Conservation (phyloP, 495 filamentous ascomycete genomes). For the Lepraria neglecta region DNA sequence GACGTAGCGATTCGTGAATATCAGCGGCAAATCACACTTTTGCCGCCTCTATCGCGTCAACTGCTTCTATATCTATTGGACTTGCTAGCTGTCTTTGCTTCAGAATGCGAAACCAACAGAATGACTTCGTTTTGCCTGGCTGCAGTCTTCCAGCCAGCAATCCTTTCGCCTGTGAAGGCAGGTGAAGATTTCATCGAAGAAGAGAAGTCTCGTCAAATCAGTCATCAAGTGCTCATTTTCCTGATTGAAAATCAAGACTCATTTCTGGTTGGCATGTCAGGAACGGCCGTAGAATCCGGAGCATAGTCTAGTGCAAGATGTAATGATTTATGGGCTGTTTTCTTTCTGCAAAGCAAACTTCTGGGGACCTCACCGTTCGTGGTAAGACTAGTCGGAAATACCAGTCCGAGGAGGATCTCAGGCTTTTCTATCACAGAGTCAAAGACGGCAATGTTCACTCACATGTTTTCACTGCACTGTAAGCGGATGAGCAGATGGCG, state of each 20-base stretch:
- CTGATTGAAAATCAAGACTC: neutral
- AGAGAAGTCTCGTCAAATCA: neutral
- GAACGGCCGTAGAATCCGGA: neutral
- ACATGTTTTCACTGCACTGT: no score
- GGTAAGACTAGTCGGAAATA: no score
- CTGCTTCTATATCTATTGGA: slow-evolving; percentile 2
- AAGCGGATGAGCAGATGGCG: no score
- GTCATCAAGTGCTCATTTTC: neutral
- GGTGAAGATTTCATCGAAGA: slow-evolving; percentile 1
- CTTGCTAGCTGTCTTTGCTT: neutral
- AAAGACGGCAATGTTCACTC: no score
- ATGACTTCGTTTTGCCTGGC: slow-evolving; percentile 5
- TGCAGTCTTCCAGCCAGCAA: neutral
- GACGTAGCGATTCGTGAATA: neutral
- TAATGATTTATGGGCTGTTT: no score
- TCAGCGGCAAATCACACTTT: neutral
- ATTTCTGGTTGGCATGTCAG: neutral
- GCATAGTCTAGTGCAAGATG: no score
- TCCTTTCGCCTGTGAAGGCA: slow-evolving; percentile 9
- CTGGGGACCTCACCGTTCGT: no score
- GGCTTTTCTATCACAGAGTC: no score
- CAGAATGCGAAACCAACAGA: neutral
- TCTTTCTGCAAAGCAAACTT: no score
- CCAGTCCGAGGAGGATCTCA: no score
- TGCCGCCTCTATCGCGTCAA: neutral